Conservation (phyloP, 2,329 filamentous ascomycete species). For the Septoria linicola region DNA sequence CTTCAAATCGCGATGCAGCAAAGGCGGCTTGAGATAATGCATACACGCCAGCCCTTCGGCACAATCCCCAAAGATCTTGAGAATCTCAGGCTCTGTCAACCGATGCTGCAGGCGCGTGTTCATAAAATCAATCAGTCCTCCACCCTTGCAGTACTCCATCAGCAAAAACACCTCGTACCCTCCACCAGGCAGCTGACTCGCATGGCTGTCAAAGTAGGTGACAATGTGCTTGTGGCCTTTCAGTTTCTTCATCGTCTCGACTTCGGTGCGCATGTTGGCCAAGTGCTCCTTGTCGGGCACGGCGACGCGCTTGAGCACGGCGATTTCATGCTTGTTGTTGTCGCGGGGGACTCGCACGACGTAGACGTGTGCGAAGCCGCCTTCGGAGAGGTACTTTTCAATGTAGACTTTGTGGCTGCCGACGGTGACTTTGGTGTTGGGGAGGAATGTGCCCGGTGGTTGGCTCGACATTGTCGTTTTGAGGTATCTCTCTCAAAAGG, state of each 20-base stretch:
- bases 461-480: slow-evolving; percentile 12
- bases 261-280: slow-evolving; percentile 94
- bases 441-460: slow-evolving; percentile 74
- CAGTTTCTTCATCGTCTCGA: slow-evolving; percentile 99
- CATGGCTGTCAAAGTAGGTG: slow-evolving; percentile 97
- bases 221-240: slow-evolving; percentile 96
- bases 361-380: slow-evolving; percentile 97
- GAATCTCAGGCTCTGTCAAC: slow-evolving; percentile 93
- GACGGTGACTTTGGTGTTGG: slow-evolving; percentile 95
- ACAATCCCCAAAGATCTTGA: slow-evolving; percentile 95
- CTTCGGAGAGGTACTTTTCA: slow-evolving; percentile 96
- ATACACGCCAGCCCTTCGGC: slow-evolving; percentile 96
- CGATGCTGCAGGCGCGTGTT: slow-evolving; percentile 96
- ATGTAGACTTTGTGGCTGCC: slow-evolving; percentile 90
- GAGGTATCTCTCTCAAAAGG: too few relatives aligned
- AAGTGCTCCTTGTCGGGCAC: slow-evolving; percentile 94
- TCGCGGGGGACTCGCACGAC: slow-evolving; percentile 81
- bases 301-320: slow-evolving; percentile 90
- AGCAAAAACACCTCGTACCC: slow-evolving; percentile 97
- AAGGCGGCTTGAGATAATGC: slow-evolving; percentile 94
- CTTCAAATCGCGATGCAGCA: slow-evolving; percentile 92
- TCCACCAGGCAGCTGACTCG: slow-evolving; percentile 85
- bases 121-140: slow-evolving; percentile 98
- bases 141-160: slow-evolving; percentile 96
- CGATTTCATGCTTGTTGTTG: slow-evolving; percentile 73